Evolutionary conservation across 352 stramenopile species (phyloP).

Genomic region (Aphanomyces cochlioides): DNA sequence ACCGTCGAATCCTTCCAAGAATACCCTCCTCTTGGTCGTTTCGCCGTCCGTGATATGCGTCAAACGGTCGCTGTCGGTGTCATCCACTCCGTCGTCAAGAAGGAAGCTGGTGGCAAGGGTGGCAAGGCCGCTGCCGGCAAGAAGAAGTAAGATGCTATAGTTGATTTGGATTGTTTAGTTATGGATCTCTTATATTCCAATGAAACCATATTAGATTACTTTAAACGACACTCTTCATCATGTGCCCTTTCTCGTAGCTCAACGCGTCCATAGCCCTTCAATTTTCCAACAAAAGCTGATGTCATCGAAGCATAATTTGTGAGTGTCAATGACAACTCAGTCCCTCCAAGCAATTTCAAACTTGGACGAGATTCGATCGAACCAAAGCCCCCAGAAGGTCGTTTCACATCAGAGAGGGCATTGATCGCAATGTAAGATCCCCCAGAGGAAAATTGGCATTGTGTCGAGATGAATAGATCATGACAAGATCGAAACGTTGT

Average conservation of each 20-base stretch:
- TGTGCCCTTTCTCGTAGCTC: background rate
- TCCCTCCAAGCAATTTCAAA: too few relatives aligned
- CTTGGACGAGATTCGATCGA: too few relatives aligned
- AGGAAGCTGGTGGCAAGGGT: conserved; percentile 46
- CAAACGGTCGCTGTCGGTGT: conserved; percentile 96
- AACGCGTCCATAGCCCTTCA: too few relatives aligned
- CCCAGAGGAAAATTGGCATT: too few relatives aligned
- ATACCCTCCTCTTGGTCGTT: conserved; percentile 95
- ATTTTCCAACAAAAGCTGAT: too few relatives aligned
- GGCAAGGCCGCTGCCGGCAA: conserved; percentile 34
- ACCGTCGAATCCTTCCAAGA: conserved; percentile 96
- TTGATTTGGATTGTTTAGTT: conserved; percentile 12
- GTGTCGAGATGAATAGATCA: too few relatives aligned
- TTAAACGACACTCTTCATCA: conserved; percentile 1
- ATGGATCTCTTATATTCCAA: conserved; percentile 22
- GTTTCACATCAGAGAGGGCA: too few relatives aligned
- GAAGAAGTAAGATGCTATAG: conserved; percentile 32
- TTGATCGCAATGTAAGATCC: too few relatives aligned
- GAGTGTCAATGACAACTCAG: too few relatives aligned
- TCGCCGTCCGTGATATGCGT: conserved; percentile 96
- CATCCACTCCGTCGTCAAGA: conserved; percentile 93
- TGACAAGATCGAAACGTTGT: too few relatives aligned
- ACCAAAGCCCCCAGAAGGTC: too few relatives aligned
- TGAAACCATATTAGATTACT: background rate
- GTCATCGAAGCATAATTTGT: too few relatives aligned